These are phyloP conservation scores for Paramecium caudatum DNA, from an alignment of 73 alveolate genomes.

Conservation along the genomic window DNA sequence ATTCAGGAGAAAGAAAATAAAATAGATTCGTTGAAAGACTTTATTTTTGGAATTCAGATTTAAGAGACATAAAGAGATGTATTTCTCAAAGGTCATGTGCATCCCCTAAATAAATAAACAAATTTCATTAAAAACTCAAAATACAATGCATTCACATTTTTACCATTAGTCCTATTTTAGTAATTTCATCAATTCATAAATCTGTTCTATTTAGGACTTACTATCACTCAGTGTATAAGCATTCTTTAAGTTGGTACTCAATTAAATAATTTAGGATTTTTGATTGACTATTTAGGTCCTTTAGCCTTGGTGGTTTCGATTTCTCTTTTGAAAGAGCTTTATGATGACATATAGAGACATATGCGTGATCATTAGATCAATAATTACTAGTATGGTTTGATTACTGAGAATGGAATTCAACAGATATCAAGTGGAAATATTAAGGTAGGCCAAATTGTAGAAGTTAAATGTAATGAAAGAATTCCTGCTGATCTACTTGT, in stretches of 20 bases:
- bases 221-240: conserved; percentile 89
- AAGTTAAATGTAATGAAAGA: conserved; percentile 87
- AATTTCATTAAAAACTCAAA: conserved; percentile 89
- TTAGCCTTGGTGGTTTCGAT: conserved; percentile 92
- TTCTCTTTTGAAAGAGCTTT: conserved; percentile 94
- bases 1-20: background rate
- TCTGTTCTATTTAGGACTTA: conserved; percentile 88
- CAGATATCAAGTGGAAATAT: conserved; percentile 75
- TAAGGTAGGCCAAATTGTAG: conserved; percentile 91
- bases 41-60: conserved; percentile 3
- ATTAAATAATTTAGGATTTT: conserved; percentile 82
- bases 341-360: conserved; percentile 93
- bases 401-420: conserved; percentile 52
- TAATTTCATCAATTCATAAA: conserved; percentile 93
- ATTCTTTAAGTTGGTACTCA: conserved; percentile 88
- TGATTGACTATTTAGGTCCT: conserved; percentile 96
- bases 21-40: background rate
- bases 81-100: conserved; percentile 13
- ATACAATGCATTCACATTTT: conserved; percentile 87
- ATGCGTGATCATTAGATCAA: conserved; percentile 91
- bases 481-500: conserved; percentile 95
- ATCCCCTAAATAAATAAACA: conserved; percentile 36
- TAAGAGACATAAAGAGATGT: conserved; percentile 9
- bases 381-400: conserved; percentile 67
- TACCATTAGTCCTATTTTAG: conserved; percentile 91